A percentile compares a stretch with the other conserved stretches of the same genome.
These are phyloP conservation scores for Chaetomium cochliodes DNA, from an alignment of 495 filamentous ascomycete genomes.

Conservation along the genomic window DNA sequence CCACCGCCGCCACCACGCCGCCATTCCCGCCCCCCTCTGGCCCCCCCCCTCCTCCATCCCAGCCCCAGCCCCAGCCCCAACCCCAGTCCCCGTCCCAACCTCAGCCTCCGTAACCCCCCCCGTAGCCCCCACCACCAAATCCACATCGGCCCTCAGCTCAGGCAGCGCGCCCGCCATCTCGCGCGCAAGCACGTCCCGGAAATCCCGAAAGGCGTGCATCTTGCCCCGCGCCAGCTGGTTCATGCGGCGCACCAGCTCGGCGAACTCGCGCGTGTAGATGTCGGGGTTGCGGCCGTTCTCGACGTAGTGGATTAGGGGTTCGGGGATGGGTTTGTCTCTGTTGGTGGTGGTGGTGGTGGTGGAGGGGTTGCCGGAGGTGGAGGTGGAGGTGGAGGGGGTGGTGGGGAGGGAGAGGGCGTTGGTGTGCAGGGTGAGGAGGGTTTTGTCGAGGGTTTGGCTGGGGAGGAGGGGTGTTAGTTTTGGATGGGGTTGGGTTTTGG, in stretches of 20 bases:
- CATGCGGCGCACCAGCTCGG: constrained; percentile 78
- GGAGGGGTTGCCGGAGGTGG: too few species aligned
- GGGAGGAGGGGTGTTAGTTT: too few species aligned
- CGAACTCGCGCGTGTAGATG: constrained; percentile 97
- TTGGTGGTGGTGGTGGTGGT: too few species aligned
- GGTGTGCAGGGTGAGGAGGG: constrained; percentile 37
- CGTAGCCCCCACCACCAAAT: constrained; percentile 54
- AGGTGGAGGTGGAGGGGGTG: too few species aligned
- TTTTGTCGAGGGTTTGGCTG: constrained; percentile 32
- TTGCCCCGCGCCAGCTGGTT: constrained; percentile 88
- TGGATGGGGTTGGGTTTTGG: background rate
- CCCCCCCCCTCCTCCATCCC: background rate
- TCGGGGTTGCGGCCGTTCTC: constrained; percentile 92
- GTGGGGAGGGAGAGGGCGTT: constrained; percentile 60
- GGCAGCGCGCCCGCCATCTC: constrained; percentile 79
- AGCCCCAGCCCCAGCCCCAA: background rate
- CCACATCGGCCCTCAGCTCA: constrained; percentile 69
- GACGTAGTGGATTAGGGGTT: constrained; percentile 92
- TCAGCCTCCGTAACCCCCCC: constrained; percentile 9
- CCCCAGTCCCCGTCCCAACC: background rate
- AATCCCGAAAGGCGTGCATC: constrained; percentile 71
- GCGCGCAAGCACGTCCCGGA: constrained; percentile 76
- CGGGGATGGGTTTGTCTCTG: constrained; percentile 61
- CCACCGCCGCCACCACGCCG: too few species aligned
- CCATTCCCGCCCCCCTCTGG: constrained; percentile 51